Base-by-base conservation (phyloP, 768 basidiomycete genomes). In the Boletus pseudo-olivaceus region DNA sequence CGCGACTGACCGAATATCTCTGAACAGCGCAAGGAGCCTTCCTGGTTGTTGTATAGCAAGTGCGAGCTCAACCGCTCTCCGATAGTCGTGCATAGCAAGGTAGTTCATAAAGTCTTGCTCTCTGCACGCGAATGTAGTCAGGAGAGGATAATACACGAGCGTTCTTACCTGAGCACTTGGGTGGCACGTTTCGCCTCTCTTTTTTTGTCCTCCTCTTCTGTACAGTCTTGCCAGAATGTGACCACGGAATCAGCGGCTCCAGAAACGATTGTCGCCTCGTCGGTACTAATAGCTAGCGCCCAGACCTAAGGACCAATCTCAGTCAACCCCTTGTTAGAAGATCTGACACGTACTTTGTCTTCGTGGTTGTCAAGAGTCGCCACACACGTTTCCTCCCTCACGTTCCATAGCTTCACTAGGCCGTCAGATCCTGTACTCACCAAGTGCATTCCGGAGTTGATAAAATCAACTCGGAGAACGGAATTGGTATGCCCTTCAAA, bases 401-500 rank as follows among this genome's bases (percentile, higher is more conserved):
- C 79, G 70, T 88, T 93, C 97, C 97, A 99, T 27, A 99, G 59
- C 73, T 98, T 99, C 56, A 98, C 90, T 40, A 99, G 73, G 33
- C 97, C 97, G 68, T 99, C 97, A 15, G 94, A 93, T 10, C 90
- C 93, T 15, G 91, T 78, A 55, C 91, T 96, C 44, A 93, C 87
- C 38, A 99, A 75, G 73, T 97, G 94, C 78, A 82, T 78, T 17
- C 88, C 95, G 41, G 75, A 67, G 62, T 88, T 89, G 41, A 98
- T 66, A 69, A 97, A 98, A 64, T 94, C 93, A 30, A 98, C 91
- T 48, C 95, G 77, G 49, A 99, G 73, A 32, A 99, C 93, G 12
- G 97, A 97, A 71, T 98, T 98, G 8, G 93, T 93, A 70, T 99
- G 97, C 0, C 97, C 97, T 73, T 99, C 97, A 63, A 98, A 94